Evolutionary conservation across 2,329 filamentous ascomycete species (phyloP).

Genomic region (Hypocreales sp.): DNA sequence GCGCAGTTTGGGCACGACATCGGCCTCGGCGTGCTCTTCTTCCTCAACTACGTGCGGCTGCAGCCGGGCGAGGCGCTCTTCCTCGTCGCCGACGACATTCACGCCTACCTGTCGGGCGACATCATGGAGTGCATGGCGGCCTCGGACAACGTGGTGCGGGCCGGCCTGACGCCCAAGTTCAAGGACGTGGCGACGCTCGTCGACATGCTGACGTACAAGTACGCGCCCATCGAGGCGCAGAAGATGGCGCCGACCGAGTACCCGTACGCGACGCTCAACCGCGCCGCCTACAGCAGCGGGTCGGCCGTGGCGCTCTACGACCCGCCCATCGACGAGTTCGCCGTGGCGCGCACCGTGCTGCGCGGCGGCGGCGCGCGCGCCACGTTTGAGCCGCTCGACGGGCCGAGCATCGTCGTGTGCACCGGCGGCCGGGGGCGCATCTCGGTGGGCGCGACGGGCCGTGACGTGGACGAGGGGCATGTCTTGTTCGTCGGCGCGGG

Average conservation of each 20-base stretch:
- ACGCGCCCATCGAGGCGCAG: conserved; percentile 85
- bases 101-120: conserved; percentile 84
- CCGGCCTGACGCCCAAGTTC: conserved; percentile 96
- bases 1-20: conserved; percentile 79
- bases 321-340: conserved; percentile 93
- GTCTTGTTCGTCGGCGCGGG: conserved; percentile 81
- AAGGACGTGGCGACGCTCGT: conserved; percentile 87
- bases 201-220: conserved; percentile 86
- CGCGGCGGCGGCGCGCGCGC: conserved; percentile 60
- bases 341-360: conserved; percentile 68
- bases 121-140: conserved; percentile 99
- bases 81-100: conserved; percentile 90
- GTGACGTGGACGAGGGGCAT: conserved; percentile 58
- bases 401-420: conserved; percentile 87
- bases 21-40: conserved; percentile 89
- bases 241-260: conserved; percentile 83
- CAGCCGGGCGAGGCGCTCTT: conserved; percentile 88
- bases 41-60: conserved; percentile 88
- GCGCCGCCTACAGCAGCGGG: conserved; percentile 62
- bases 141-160: conserved; percentile 96
- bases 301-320: conserved; percentile 70
- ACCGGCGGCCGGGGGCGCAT: conserved; percentile 73
- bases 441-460: conserved; percentile 65
- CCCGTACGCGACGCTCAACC: conserved; percentile 70
- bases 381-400: conserved; percentile 74